Base-by-base conservation (phyloP, 106 monocot genomes). In the Chionographis japonica region DNA sequence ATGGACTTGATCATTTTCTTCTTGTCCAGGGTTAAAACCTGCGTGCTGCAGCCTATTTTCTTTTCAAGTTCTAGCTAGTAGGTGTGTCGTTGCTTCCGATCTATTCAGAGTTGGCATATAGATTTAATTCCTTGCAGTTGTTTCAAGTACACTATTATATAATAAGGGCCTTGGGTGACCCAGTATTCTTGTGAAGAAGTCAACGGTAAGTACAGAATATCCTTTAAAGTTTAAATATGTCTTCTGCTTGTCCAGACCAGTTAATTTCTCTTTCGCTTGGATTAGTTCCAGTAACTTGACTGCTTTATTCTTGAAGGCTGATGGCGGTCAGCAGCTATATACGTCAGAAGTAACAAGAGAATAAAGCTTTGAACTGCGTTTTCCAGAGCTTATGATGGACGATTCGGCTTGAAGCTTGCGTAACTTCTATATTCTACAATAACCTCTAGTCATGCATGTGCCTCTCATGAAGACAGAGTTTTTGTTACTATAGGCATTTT, bases 21-120 rank as follows among this genome's bases (percentile, higher is more conserved):
- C 58, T 49, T 46, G 8, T 46, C 40, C 69, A 76, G 76, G 69
- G 69, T 76, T 55, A 56, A 40, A 56, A 68, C 56, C 35, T 60
- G 10, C 27, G 40, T 46, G 12, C 46, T 18, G 12, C 14, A 53
- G 16, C 43, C 61, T 39, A 37, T 42, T 20, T 62, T 50, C 36
- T 52, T 61, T 60, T 60, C 52, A 39, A 35, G 36, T 60, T 8
- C 60, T 68, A 61, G 68, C 41, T 46, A 46, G n/a, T 50, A 49
- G 40, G 10, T 16, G 14, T 4, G 13, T 35, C 50, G 0, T 60
- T 46, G 58, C 35, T 15, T 14, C 35, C 58, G 43, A 20, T 69
- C 41, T 62, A 37, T 62, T 52, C 2, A 52, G 41, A 58, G 37
- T 60, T 27, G 27, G 27, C 27, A 27, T 27, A 27, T 27, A 27